phyloP scores from a whole-genome alignment of 768 basidiomycete species.

The Tulasnella sp. region DNA sequence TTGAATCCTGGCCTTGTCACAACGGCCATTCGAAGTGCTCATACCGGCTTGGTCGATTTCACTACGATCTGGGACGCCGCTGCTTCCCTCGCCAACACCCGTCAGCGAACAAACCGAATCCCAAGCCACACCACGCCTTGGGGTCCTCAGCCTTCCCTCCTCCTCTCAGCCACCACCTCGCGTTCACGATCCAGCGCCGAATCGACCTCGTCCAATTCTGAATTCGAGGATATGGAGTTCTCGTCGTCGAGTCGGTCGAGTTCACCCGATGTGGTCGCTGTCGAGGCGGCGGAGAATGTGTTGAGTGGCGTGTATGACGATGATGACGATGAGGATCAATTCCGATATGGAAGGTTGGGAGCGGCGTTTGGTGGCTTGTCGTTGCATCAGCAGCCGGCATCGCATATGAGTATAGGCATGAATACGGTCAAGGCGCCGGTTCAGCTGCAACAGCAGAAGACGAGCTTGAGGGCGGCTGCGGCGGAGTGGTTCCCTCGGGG shows the following conservation, averaged over 20 bases:
- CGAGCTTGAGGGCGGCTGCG: conserved; percentile 1
- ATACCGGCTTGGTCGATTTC: background rate
- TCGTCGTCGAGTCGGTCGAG: conserved; percentile 2
- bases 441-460: background rate
- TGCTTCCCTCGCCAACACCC: background rate
- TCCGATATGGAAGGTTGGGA: background rate
- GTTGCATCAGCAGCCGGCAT: too few species aligned
- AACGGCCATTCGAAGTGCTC: background rate
- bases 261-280: conserved; percentile 6
- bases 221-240: background rate
- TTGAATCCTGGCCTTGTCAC: background rate
- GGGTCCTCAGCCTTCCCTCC: background rate
- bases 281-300: conserved; percentile 14
- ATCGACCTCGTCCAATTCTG: conserved; percentile 12
- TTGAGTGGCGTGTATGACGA: background rate
- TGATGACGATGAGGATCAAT: conserved; percentile 4
- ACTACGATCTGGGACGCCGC: conserved; percentile 15
- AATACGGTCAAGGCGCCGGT: background rate
- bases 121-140: conserved; percentile 1
- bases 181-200: conserved; percentile 13
- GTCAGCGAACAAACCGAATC: too few species aligned
- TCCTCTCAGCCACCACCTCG: background rate
- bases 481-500: conserved; percentile 5
- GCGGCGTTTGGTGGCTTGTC: too few species aligned
- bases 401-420: too few species aligned